phyloP scores from a whole-genome alignment of 2,329 filamentous ascomycete species.

The Epichloe uncinata region DNA sequence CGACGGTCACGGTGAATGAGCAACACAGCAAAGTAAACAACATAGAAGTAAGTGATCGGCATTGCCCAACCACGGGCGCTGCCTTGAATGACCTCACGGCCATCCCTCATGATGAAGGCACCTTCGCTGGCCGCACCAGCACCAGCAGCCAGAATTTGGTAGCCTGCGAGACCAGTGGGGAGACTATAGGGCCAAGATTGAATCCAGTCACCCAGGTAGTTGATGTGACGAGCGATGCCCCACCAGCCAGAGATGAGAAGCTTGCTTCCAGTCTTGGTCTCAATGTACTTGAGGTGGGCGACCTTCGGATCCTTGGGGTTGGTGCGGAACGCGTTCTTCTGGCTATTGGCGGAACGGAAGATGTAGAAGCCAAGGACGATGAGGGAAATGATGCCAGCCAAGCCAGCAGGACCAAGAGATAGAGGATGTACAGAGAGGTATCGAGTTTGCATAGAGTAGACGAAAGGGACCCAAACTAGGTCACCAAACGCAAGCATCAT shows the following conservation, averaged over 20 bases:
- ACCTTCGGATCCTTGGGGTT: constrained; percentile 71
- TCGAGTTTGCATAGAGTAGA: constrained; percentile 71
- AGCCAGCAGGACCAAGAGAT: constrained; percentile 56
- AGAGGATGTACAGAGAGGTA: constrained; percentile 77
- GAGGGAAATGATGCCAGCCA: constrained; percentile 51
- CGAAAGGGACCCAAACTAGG: constrained; percentile 82
- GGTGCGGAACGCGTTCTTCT: constrained; percentile 90
- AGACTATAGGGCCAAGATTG: constrained; percentile 86
- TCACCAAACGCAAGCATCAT: constrained; percentile 93
- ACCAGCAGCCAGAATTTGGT: constrained; percentile 50
- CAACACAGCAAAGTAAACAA: constrained; percentile 80
- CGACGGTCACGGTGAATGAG: constrained; percentile 75
- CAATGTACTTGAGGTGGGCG: constrained; percentile 69
- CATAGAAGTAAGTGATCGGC: constrained; percentile 86
- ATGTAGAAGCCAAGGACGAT: constrained; percentile 70
- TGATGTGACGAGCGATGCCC: constrained; percentile 85
- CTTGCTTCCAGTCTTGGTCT: constrained; percentile 70
- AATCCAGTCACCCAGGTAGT: constrained; percentile 91
- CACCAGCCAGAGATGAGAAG: constrained; percentile 85
- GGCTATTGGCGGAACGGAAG: constrained; percentile 85
- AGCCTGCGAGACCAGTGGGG: constrained; percentile 75
- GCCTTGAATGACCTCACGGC: constrained; percentile 54
- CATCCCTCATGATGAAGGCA: constrained; percentile 43
- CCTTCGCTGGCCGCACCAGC: constrained; percentile 32
- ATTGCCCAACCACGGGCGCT: constrained; percentile 72